Conservation (phyloP, 257 asterid genomes). For the Nicotiana undulata region DNA sequence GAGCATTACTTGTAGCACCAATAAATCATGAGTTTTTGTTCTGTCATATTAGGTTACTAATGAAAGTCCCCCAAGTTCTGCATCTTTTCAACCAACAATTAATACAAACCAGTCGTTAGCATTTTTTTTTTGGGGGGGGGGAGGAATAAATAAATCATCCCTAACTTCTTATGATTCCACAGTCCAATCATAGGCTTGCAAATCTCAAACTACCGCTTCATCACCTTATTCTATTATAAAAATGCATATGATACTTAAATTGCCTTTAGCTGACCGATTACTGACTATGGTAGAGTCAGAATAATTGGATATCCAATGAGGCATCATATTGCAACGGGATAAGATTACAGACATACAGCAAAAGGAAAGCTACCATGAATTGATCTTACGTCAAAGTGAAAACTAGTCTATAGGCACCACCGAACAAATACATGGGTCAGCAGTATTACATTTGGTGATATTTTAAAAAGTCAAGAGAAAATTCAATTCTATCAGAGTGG, state of each 20-base stretch:
- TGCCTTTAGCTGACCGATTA: not conserved
- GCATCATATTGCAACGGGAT: not conserved
- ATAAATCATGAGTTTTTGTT: not conserved
- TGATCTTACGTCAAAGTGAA: not conserved
- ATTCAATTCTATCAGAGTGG: not conserved
- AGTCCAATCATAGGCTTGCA: not conserved
- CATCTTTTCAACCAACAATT: not conserved
- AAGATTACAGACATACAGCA: not conserved
- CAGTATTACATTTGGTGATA: not conserved
- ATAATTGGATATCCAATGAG: not conserved
- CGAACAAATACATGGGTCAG: not conserved
- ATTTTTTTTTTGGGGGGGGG: not conserved
- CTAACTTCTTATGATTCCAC: not conserved
- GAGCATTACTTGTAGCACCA: not conserved
- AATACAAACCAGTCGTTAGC: not conserved
- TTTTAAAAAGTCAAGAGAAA: not conserved
- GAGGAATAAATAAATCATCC: not conserved
- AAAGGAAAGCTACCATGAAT: not conserved
- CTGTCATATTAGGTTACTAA: not conserved
- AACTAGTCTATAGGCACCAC: not conserved
- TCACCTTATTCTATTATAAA: not conserved
- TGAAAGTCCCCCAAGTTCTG: too few relatives aligned
- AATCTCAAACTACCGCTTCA: not conserved
- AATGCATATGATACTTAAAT: not conserved
- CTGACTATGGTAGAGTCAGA: not conserved